Percentiles rank a stretch among this genome's conserved stretches.
Conservation (phyloP, 108 stramenopile species). For the Skeletonema marinoi region DNA sequence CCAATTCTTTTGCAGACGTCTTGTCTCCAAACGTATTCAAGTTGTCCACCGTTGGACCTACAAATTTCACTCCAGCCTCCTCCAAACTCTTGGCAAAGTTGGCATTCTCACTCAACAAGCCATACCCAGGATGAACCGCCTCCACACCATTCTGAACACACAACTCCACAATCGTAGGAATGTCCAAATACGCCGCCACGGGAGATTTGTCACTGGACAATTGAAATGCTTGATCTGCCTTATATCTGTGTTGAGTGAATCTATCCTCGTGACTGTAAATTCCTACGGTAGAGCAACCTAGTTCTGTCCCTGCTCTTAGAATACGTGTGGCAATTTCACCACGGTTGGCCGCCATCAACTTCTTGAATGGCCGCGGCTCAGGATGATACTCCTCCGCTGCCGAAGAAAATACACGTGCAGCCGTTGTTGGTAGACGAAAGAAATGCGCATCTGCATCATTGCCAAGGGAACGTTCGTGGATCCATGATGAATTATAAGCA, state of each 20-base stretch:
- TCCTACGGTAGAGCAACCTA: slow-evolving; percentile 78
- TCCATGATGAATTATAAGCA: background rate
- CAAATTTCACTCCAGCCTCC: slow-evolving; percentile 83
- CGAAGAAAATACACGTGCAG: slow-evolving; percentile 11
- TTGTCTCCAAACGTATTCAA: slow-evolving; percentile 80
- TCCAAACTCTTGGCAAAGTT: slow-evolving; percentile 76
- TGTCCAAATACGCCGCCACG: slow-evolving; percentile 93
- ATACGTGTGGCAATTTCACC: slow-evolving; percentile 83
- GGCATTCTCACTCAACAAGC: slow-evolving; percentile 88
- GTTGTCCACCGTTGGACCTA: slow-evolving; percentile 93
- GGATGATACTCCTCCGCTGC: background rate
- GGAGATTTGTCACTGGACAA: slow-evolving; percentile 55
- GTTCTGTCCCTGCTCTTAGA: slow-evolving; percentile 76
- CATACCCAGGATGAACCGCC: slow-evolving; percentile 93
- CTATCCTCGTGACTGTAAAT: slow-evolving; percentile 93
- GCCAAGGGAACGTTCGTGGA: background rate
- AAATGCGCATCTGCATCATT: background rate
- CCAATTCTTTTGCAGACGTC: slow-evolving; percentile 88
- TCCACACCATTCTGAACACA: slow-evolving; percentile 84
- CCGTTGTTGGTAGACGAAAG: background rate
- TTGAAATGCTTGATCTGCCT: slow-evolving; percentile 84
- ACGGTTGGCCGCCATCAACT: slow-evolving; percentile 84
- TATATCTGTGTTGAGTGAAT: slow-evolving; percentile 96
- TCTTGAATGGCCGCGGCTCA: slow-evolving; percentile 66
- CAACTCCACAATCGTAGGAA: slow-evolving; percentile 79